These are phyloP conservation scores for Salix purpurea DNA, from an alignment of 345 rosid genomes.

Conservation along the genomic window DNA sequence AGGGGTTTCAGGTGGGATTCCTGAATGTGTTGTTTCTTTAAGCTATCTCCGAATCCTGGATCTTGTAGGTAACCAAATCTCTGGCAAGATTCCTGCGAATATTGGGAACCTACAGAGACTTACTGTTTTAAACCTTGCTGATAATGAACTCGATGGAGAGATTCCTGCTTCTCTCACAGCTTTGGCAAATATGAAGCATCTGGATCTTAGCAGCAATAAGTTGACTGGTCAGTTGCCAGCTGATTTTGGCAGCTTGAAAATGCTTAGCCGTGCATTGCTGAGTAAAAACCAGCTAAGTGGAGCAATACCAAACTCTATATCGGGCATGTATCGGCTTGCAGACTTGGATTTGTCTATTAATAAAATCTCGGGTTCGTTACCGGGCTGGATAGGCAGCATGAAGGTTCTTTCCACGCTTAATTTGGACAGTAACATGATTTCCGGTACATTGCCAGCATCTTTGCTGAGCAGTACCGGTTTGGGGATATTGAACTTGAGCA, in stretches of 20 bases:
- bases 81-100: conserved; percentile 58
- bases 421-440: conserved; percentile 54
- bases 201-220: conserved; percentile 62
- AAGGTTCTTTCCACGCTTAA: conserved; percentile 71
- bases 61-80: conserved; percentile 64
- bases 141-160: conserved; percentile 58
- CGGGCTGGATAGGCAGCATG: conserved; percentile 66
- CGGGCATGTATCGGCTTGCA: conserved; percentile 61
- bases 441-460: conserved; percentile 55
- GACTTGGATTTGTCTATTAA: conserved; percentile 77
- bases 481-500: conserved; percentile 70
- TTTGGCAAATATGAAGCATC: conserved; percentile 59
- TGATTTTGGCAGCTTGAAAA: conserved; percentile 62
- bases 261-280: conserved; percentile 74
- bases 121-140: conserved; percentile 74
- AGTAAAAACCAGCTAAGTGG: conserved; percentile 69
- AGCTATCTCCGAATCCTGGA: conserved; percentile 67
- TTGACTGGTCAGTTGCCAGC: conserved; percentile 62
- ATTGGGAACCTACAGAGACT: conserved; percentile 63
- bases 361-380: conserved; percentile 55
- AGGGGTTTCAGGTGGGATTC: conserved; percentile 69
- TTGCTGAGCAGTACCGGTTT: conserved; percentile 53
- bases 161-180: conserved; percentile 61
- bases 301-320: conserved; percentile 57
- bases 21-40: conserved; percentile 56